Conservation (phyloP, 495 filamentous ascomycete genomes). For the Rostrohypoxylon terebratum region DNA sequence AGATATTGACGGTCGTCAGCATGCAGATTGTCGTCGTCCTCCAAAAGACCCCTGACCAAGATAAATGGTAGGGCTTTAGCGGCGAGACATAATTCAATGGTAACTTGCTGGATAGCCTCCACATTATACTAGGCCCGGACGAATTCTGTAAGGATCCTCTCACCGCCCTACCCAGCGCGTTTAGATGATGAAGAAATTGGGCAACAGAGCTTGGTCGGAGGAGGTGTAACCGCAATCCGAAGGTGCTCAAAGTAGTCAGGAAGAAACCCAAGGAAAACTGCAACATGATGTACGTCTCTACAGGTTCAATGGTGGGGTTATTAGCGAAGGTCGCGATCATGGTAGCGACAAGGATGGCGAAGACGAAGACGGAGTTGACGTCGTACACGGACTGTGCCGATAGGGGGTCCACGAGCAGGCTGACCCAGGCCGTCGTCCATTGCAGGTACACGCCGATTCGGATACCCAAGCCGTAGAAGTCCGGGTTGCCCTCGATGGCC, state of each 20-base stretch:
- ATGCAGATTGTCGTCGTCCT: conserved; percentile 14
- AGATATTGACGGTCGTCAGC: conserved; percentile 24
- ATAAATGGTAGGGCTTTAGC: conserved; percentile 22
- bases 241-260: conserved; percentile 35
- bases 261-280: conserved; percentile 43
- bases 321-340: conserved; percentile 23
- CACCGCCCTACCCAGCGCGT: neutral
- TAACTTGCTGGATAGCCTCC: neutral
- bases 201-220: conserved; percentile 30
- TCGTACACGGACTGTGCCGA: conserved; percentile 46
- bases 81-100: conserved; percentile 24
- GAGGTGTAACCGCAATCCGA: conserved; percentile 35
- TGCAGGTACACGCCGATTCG: conserved; percentile 55
- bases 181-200: neutral
- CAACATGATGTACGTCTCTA: conserved; percentile 42
- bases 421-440: conserved; percentile 47
- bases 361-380: conserved; percentile 46
- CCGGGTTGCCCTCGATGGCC: conserved; percentile 50
- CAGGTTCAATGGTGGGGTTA: conserved; percentile 19
- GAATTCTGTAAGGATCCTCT: neutral
- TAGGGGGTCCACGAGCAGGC: conserved; percentile 46
- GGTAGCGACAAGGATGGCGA: conserved; percentile 42
- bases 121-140: neutral
- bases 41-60: conserved; percentile 32
- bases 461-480: conserved; percentile 57